These are phyloP conservation scores for Capsicum chinense DNA, from an alignment of 257 asterid species.

Conservation along the genomic window DNA sequence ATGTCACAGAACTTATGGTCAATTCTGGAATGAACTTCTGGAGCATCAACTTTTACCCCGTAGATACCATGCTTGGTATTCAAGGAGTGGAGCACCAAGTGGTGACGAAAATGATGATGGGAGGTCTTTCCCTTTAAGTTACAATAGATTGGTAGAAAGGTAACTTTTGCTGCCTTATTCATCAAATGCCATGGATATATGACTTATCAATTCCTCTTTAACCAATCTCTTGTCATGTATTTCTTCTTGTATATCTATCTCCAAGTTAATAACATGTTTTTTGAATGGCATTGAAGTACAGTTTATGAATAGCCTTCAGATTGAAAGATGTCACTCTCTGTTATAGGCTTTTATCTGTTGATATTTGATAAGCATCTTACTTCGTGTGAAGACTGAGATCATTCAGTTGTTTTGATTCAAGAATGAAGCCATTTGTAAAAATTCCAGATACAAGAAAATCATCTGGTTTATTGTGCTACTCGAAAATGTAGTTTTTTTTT, in stretches of 20 bases:
- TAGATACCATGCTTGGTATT: conserved; percentile 98
- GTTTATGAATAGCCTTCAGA: conserved; percentile 16
- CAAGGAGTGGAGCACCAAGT: conserved; percentile 72
- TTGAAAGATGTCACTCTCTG: conserved; percentile 21
- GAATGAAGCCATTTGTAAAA: conserved; percentile 3
- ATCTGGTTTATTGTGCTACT: conserved; percentile 18
- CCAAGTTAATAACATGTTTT: background rate
- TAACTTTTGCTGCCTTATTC: conserved; percentile 35
- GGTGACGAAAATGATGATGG: conserved; percentile 94
- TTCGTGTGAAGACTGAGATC: background rate
- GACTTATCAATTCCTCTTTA: conserved; percentile 1
- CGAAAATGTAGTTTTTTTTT: background rate
- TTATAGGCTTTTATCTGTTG: conserved; percentile 17
- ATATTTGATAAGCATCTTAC: background rate
- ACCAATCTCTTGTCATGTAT: conserved; percentile 17
- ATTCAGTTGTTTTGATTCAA: conserved; percentile 7
- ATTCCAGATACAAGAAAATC: conserved; percentile 8
- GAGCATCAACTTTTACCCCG: conserved; percentile 97
- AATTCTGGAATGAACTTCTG: conserved; percentile 94
- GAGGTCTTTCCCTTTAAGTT: conserved; percentile 81
- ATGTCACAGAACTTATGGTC: conserved; percentile 89
- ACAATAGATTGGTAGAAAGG: conserved; percentile 83
- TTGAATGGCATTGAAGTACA: background rate
- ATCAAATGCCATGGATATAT: conserved; percentile 12
- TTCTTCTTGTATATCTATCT: background rate